Percentiles rank a stretch among this genome's conserved stretches.
Conservation (phyloP, 2,329 filamentous ascomycete genomes). For the Nothophaeocryptopus gaeumannii region DNA sequence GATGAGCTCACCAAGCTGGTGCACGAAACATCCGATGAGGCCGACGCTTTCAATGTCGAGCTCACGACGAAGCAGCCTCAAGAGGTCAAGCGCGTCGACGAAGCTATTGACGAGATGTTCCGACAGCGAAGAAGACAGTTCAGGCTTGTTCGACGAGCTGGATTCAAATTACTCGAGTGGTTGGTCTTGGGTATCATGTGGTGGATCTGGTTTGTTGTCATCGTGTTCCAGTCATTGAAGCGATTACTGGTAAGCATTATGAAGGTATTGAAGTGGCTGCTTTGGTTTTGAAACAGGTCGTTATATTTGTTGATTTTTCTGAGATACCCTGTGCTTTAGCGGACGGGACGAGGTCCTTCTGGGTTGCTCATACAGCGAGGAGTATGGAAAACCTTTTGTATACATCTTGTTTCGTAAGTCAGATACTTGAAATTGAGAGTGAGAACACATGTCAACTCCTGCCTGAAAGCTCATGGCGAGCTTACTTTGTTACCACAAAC, state of each 20-base stretch:
- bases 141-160: conserved; percentile 69
- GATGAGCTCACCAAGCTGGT: conserved; percentile 58
- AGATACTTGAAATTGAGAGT: too few species aligned
- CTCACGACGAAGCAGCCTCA: conserved; percentile 74
- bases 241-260: conserved; percentile 61
- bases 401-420: too few species aligned
- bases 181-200: conserved; percentile 84
- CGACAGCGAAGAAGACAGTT: conserved; percentile 71
- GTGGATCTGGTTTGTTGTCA: conserved; percentile 89
- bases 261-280: conserved; percentile 69
- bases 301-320: conserved; percentile 6
- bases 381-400: too few species aligned
- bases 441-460: too few species aligned
- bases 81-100: conserved; percentile 74
- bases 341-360: too few species aligned
- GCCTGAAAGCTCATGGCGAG: too few species aligned
- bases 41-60: conserved; percentile 73
- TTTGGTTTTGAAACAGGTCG: conserved; percentile 66
- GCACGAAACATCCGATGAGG: conserved; percentile 68
- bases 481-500: too few species aligned
- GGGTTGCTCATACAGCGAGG: too few species aligned
- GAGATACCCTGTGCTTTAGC: conserved; percentile 13
- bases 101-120: conserved; percentile 67
- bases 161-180: conserved; percentile 87
- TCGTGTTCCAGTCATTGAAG: conserved; percentile 65